Evolutionary conservation across 2,329 filamentous ascomycete species (phyloP).

Genomic region (Thermomyces lanuginosus): DNA sequence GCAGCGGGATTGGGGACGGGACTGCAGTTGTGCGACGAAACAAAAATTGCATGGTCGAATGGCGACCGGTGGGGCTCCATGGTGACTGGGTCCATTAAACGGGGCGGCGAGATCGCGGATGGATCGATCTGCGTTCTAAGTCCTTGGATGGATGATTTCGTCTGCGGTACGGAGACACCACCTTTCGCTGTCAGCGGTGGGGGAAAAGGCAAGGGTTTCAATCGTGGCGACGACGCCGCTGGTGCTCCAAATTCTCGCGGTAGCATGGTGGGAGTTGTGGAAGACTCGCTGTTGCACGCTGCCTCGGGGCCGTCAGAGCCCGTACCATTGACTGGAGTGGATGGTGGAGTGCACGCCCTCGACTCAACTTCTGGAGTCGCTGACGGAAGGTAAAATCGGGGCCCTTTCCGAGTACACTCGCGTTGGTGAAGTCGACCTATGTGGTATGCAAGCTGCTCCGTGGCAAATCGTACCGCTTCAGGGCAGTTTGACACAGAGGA

Average conservation of each 20-base stretch:
- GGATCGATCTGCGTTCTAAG: constrained; percentile 18
- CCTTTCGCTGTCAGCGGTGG: constrained; percentile 14
- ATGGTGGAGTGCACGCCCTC: constrained; percentile 10
- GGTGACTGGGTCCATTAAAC: constrained; percentile 22
- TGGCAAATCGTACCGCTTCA: constrained; percentile 13
- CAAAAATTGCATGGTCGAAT: constrained; percentile 26
- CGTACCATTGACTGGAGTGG: constrained; percentile 9
- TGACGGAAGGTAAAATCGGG: constrained; percentile 12
- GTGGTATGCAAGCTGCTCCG: constrained; percentile 15
- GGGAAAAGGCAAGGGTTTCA: constrained; percentile 17
- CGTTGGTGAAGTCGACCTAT: constrained; percentile 5
- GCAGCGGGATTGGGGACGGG: constrained; percentile 19
- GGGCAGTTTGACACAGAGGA: constrained; percentile 17
- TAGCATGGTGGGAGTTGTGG: constrained; percentile 17
- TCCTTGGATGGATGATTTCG: constrained; percentile 12
- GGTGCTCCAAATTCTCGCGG: constrained; percentile 9
- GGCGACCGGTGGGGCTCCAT: constrained; percentile 23
- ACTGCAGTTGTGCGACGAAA: constrained; percentile 22
- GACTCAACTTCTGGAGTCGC: constrained; percentile 7
- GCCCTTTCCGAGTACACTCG: constrained; percentile 8
- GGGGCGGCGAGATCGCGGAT: constrained; percentile 24
- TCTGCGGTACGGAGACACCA: constrained; percentile 8
- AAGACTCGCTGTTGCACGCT: constrained; percentile 12
- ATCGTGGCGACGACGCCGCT: constrained; percentile 15
- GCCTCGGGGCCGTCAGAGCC: constrained; percentile 9